A percentile compares a stretch with the other conserved stretches of the same genome.
Conservation (phyloP, 176 grass and related monocot genomes). For the Neostapfia colusana region DNA sequence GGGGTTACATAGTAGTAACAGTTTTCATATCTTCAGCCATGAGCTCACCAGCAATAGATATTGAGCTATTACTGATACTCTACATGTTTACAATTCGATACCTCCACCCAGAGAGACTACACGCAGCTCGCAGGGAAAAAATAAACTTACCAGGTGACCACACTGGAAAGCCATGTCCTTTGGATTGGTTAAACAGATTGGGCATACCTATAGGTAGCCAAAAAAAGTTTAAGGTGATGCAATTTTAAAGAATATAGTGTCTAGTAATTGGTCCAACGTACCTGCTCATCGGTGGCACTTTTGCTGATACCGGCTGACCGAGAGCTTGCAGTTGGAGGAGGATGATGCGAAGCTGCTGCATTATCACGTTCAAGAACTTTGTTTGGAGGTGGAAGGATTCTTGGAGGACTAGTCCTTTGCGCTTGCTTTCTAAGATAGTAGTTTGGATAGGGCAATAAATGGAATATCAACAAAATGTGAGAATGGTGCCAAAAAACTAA, state of each 20-base stretch:
- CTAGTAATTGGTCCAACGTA: constrained; percentile 12
- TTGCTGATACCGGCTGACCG: constrained; percentile 26
- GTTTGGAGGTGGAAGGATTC: constrained; percentile 76
- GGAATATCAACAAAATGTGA: not conserved
- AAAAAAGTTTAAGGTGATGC: constrained; percentile 13
- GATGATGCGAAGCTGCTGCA: constrained; percentile 43
- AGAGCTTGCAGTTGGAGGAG: constrained; percentile 35
- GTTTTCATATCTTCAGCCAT: not conserved
- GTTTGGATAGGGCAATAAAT: constrained; percentile 7
- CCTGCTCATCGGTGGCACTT: constrained; percentile 55
- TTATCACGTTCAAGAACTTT: constrained; percentile 65
- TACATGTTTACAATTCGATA: not conserved
- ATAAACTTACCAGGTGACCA: constrained; percentile 81
- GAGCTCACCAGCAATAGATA: not conserved
- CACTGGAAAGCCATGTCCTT: constrained; percentile 97
- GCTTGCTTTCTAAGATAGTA: constrained; percentile 45
- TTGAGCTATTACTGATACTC: constrained; percentile 14
- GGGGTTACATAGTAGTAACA: not conserved
- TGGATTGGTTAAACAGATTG: constrained; percentile 91
- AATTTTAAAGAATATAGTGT: not conserved
- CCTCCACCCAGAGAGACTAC: not conserved
- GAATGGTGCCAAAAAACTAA: not conserved
- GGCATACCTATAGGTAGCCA: constrained; percentile 60
- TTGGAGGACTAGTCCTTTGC: constrained; percentile 39
- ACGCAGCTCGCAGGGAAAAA: not conserved